These are phyloP conservation scores for Penicillium bialowiezense DNA, from an alignment of 495 filamentous ascomycete genomes.

Conservation along the genomic window DNA sequence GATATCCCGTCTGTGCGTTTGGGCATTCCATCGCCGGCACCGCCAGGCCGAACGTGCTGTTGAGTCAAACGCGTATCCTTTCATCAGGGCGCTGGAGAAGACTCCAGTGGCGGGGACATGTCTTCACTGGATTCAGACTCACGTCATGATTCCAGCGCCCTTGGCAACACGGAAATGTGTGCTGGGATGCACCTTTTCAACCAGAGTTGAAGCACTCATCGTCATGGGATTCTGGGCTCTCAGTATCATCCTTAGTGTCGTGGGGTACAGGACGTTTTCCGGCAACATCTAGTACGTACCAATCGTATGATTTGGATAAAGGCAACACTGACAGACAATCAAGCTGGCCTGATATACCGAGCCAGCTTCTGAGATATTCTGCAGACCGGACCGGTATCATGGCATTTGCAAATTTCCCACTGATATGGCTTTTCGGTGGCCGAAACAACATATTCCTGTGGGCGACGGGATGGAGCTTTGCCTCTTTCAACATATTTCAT, in stretches of 20 bases:
- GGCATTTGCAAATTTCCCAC: slow-evolving; percentile 48
- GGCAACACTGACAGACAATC: slow-evolving; percentile 7
- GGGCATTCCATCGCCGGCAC: slow-evolving; percentile 1
- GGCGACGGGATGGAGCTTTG: slow-evolving; percentile 54
- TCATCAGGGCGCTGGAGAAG: background rate
- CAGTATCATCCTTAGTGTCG: slow-evolving; percentile 33
- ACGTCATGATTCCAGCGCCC: slow-evolving; percentile 35
- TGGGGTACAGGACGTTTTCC: slow-evolving; percentile 34
- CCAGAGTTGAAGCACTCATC: slow-evolving; percentile 37
- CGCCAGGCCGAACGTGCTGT: background rate
- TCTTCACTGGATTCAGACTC: slow-evolving; percentile 27
- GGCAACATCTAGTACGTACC: slow-evolving; percentile 40
- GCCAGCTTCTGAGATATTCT: slow-evolving; percentile 41
- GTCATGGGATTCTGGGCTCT: slow-evolving; percentile 40
- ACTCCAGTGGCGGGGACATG: background rate
- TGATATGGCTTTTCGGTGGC: slow-evolving; percentile 50
- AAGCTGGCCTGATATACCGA: slow-evolving; percentile 33
- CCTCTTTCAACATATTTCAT: slow-evolving; percentile 54
- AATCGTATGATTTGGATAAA: background rate
- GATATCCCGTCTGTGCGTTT: slow-evolving; percentile 17
- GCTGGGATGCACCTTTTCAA: slow-evolving; percentile 39
- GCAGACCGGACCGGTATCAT: slow-evolving; percentile 53
- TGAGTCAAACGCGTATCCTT: slow-evolving; percentile 9
- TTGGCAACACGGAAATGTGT: slow-evolving; percentile 25
- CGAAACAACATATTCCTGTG: slow-evolving; percentile 56